Evolutionary conservation across 306 rosid genomes (phyloP).

Genomic region (Castanea mollissima): DNA sequence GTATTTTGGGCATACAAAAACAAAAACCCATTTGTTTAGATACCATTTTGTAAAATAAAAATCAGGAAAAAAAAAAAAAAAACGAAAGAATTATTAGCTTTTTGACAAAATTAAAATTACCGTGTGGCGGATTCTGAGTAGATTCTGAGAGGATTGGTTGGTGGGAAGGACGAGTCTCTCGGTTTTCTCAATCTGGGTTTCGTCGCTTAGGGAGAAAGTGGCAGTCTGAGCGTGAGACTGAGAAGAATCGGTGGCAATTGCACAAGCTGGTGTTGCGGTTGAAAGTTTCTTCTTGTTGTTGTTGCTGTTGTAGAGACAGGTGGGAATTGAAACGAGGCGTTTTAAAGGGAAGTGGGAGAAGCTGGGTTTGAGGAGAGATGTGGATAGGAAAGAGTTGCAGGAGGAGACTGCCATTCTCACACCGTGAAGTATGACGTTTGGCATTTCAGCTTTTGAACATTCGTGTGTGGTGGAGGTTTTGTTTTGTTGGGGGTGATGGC

Average conservation of each 20-base stretch:
- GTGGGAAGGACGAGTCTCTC: conserved; percentile 71
- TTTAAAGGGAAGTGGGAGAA: conserved; percentile 8
- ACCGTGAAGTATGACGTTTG: conserved; percentile 26
- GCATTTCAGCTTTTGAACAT: too few relatives aligned
- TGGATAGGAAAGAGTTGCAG: conserved; percentile 21
- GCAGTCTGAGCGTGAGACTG: conserved; percentile 28
- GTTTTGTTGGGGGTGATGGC: not conserved
- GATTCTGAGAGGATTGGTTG: conserved; percentile 71
- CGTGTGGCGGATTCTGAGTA: conserved; percentile 93
- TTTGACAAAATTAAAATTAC: conserved; percentile 30
- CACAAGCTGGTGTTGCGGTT: conserved; percentile 31
- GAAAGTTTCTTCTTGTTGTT: conserved; percentile 20
- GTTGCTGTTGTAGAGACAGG: conserved; percentile 11
- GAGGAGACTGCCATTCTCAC: conserved; percentile 48
- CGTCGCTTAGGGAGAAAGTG: conserved; percentile 21
- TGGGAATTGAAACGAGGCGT: conserved; percentile 25
- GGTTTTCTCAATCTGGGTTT: not conserved
- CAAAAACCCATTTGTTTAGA: not conserved
- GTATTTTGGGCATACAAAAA: not conserved
- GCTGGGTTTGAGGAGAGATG: conserved; percentile 31
- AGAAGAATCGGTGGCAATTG: conserved; percentile 55
- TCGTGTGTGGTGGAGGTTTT: conserved; percentile 42
- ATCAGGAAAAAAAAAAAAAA: not conserved
- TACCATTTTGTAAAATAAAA: not conserved
- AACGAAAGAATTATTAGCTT: not conserved